Base-by-base conservation (phyloP, 768 basidiomycete species). In the Fistulinella prunicolor region DNA sequence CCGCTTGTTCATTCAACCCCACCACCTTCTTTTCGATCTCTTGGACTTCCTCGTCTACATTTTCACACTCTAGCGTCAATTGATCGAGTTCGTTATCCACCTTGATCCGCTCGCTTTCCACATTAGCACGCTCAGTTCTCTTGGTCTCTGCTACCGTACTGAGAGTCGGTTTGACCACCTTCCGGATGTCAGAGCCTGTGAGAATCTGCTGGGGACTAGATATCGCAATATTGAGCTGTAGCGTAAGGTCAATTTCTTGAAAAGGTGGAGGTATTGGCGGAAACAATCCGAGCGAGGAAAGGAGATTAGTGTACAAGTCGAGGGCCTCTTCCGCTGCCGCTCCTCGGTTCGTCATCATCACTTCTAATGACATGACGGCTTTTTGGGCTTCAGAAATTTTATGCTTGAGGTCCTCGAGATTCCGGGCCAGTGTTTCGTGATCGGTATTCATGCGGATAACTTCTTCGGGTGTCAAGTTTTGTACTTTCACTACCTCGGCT, bases 381-480 rank as follows among this genome's bases (percentile, higher is more conserved):
- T 85, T 81, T 49, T 85, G 83, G 2, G 85, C 81, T 56, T 94
- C 86, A 0, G 81, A 67, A 8, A 90, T 80, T 61, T 86, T 92
- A 51, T 80, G 73, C 54, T 81, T 85, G 46, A 94, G 79, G 51
- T 89, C 88, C 53, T 86, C 83, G 45, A 93, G 69, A 56, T 79
- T 86, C 42, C 82, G 79, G 4, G 80, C 73, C 29, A 95, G 75
- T 22, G 75, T 81, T 57, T 94, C 89, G 48, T 92, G 86, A 55
- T 97, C 94, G 5, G 82, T 82, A 58, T 86, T 94, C 90, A 99
- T 94, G 30, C 83, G 83, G 45, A 80, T 70, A 35, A 96, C 92
- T 67, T 99, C 94, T 65, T 94, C 91, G 0, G 89, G 87, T 2
- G 89, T 81, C 37, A 99, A 77, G 60, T 96, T 94, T 66, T 99